Evolutionary conservation across 2,329 filamentous ascomycete species (phyloP), one percentile per base, ranked within the genome.

Genomic region (Botryotinia narcissicola): DNA sequence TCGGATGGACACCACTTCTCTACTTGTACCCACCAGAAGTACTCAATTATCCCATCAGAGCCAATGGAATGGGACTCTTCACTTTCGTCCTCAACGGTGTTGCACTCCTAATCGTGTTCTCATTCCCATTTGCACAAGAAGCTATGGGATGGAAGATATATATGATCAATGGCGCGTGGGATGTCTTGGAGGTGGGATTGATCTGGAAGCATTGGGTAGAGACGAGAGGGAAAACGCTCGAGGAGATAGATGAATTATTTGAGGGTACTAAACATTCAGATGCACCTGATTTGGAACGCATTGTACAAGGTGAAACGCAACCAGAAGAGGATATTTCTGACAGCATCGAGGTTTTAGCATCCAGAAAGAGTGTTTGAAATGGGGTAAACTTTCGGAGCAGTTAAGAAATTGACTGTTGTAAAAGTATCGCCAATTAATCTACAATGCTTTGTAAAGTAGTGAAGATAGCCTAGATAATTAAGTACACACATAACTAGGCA

Each of bases 1-100:
- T 87, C n/a, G 85, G 82, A 0, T 86, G 84, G 84, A 87, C 85
- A 10, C 85, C 85, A 4, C 76, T 88, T 40, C 80, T 84, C 0
- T 84, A 82, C 69, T 79, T 87, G 1, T 87, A 87, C 74, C 84
- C 85, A 0, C 82, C 85, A 0, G 86, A 87, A 77, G 81, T 86
- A 14, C 68, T 87, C 77, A 84, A 85, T 76, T 86, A 85, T 75
- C 83, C 83, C 0, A 85, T 87, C 62, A 83, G 85, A 32, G 85
- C 85, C 0, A 85, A 85, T 66, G 85, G 85, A 1, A 79, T 86
- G 75, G 84, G 82, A 0, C 78, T 84, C 57, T 84, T 83, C 22
- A 74, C 77, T 3, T 78, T 82, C 22, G 73, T 75, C 29, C 72
- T 81, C 18, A 82, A 82, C 46, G 74, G 74, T 4, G 77, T 82